A percentile compares a stretch with the other conserved stretches of the same genome.
Conservation (phyloP, 495 filamentous ascomycete genomes). For the Echria macrotheca region DNA sequence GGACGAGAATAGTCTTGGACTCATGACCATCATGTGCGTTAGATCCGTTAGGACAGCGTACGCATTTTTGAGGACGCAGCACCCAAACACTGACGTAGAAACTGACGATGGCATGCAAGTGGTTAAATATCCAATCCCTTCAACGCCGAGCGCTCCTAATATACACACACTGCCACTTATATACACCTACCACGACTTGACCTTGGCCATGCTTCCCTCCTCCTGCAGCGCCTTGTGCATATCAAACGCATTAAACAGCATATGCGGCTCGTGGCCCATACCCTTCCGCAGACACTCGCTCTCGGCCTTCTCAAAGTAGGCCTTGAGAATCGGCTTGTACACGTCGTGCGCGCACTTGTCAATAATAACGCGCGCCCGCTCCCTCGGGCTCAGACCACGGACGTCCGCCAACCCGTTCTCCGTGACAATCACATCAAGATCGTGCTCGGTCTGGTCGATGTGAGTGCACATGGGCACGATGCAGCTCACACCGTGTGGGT, state of each 20-base stretch:
- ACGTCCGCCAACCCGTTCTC: slow-evolving; percentile 87
- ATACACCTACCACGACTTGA: slow-evolving; percentile 40
- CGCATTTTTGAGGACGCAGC: no score
- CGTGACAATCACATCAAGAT: slow-evolving; percentile 80
- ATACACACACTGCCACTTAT: no score
- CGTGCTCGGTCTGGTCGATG: slow-evolving; percentile 90
- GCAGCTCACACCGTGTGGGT: slow-evolving; percentile 77
- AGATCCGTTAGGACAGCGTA: no score
- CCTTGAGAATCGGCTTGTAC: slow-evolving; percentile 73
- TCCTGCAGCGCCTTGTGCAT: slow-evolving; percentile 80
- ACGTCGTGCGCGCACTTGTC: slow-evolving; percentile 84
- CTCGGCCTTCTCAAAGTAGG: slow-evolving; percentile 85
- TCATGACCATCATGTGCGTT: no score
- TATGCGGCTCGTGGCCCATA: slow-evolving; percentile 84
- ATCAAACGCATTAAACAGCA: slow-evolving; percentile 78
- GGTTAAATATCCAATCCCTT: no score
- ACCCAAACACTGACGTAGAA: no score
- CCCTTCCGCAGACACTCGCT: slow-evolving; percentile 82
- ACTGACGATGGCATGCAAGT: no score
- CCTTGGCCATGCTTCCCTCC: slow-evolving; percentile 81
- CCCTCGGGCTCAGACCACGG: slow-evolving; percentile 70
- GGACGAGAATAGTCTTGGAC: no score
- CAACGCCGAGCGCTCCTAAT: no score
- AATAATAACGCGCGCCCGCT: slow-evolving; percentile 82
- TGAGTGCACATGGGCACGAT: slow-evolving; percentile 93